phyloP scores from a whole-genome alignment of 768 basidiomycete genomes.

The Cubamyces sp. region DNA sequence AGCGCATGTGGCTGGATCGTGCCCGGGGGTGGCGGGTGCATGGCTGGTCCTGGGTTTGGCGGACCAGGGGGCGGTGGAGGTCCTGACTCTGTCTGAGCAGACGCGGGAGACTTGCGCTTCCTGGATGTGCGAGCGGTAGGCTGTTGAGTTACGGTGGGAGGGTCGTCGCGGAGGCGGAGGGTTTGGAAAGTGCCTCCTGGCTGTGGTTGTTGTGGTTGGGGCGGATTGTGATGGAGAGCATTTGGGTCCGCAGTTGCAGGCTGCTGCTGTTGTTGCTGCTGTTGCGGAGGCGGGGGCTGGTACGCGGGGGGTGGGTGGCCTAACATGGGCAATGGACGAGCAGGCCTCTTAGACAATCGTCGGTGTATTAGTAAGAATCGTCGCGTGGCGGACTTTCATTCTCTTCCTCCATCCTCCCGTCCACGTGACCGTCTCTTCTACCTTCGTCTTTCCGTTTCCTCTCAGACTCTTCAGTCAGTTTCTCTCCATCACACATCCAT shows the following conservation, averaged over 20 bases:
- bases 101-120: constrained; percentile 73
- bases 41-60: constrained; percentile 40
- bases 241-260: constrained; percentile 26
- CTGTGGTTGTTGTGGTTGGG: constrained; percentile 23
- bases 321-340: constrained; percentile 37
- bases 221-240: constrained; percentile 24
- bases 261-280: constrained; percentile 21
- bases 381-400: constrained; percentile 31
- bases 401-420: constrained; percentile 7
- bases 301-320: constrained; percentile 37
- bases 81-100: constrained; percentile 35
- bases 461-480: background rate
- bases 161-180: constrained; percentile 63
- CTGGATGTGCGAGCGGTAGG: constrained; percentile 51
- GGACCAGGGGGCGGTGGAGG: constrained; percentile 40
- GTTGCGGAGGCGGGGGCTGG: constrained; percentile 31
- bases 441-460: constrained; percentile 2
- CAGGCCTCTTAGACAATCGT: constrained; percentile 29
- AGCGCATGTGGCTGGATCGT: constrained; percentile 43
- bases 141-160: constrained; percentile 35
- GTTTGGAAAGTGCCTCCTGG: constrained; percentile 26
- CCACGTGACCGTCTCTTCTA: constrained; percentile 20
- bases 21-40: constrained; percentile 46
- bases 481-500: background rate
- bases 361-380: constrained; percentile 40